Evolutionary conservation across 78 protist species (phyloP), one percentile per base, ranked within the genome.

Genomic region (Dictyostelium citrinum): DNA sequence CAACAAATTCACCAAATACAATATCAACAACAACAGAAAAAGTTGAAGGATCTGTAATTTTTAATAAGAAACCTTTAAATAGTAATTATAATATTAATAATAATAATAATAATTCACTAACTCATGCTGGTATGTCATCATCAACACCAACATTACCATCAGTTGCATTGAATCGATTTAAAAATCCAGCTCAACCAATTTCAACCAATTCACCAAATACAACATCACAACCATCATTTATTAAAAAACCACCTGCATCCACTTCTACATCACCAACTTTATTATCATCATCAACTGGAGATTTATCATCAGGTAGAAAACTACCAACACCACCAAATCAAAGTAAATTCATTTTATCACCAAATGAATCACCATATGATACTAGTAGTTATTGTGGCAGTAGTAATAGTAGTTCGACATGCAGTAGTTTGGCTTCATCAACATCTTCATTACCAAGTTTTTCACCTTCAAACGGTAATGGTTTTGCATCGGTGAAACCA

Each of bases 131-230:
- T 41, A 58, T 31, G n/a, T 61, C 81, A 75, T 75, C 58, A 39
- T 41, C 81, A 41, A 75, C 81, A 35, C 81, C 81, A 75, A 35
- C 81, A 22, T 41, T 41, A 41, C 81, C 81, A 41, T 41, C 81
- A 3, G 64, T 55, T 49, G 9, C 51, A 11, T n/a, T 41, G 11
- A 33, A 22, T 11, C 16, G 33, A 70, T 70, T 70, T 70, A 70
- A 70, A 16, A 27, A 70, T 31, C 11, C 37, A 12, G 77, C 41
- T 29, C n/a, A 16, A 70, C 39, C 41, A 11, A 33, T 4, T 29
- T 24, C 76, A 33, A 29, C 12, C 20, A 60, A 60, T 61, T 33
- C 41, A 37, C 31, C 64, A 58, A 61, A 17, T 37, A 49, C 37
- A 17, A 31, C 45, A 81, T 24, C 46, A 75, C 68, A 31, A 49